Percentiles rank a stretch among this genome's conserved stretches.
Evolutionary conservation across 306 rosid species (phyloP).

Genomic region (Quercus alba): DNA sequence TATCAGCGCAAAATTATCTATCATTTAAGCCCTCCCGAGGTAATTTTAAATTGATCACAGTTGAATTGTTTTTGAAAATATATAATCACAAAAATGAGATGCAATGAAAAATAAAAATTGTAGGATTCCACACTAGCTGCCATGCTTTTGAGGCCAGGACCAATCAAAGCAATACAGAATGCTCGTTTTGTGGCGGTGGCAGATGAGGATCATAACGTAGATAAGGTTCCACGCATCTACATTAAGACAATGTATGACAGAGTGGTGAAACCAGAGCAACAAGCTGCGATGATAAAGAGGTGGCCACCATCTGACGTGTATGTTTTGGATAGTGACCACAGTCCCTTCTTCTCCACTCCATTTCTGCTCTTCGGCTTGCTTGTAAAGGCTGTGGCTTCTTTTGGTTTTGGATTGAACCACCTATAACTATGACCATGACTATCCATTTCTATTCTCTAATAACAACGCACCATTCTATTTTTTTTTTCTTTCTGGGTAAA

Average conservation of each 20-base stretch:
- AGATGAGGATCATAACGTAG: slow-evolving; percentile 16
- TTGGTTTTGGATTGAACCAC: slow-evolving; percentile 32
- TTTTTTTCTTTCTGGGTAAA: too few relatives aligned
- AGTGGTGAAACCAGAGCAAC: slow-evolving; percentile 75
- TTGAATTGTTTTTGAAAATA: neutral
- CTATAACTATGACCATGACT: too few relatives aligned
- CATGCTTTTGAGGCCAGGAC: slow-evolving; percentile 89
- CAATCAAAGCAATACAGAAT: slow-evolving; percentile 43
- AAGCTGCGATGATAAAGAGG: slow-evolving; percentile 72
- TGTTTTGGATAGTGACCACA: slow-evolving; percentile 73
- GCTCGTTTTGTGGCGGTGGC: slow-evolving; percentile 46
- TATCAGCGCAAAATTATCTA: slow-evolving; percentile 65
- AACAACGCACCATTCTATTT: too few relatives aligned
- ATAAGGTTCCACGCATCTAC: slow-evolving; percentile 66
- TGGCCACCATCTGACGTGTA: slow-evolving; percentile 68
- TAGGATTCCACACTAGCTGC: slow-evolving; percentile 90
- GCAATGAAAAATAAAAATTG: too few relatives aligned
- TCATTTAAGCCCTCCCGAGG: slow-evolving; percentile 81
- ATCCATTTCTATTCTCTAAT: too few relatives aligned
- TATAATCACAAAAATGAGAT: neutral
- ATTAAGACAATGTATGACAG: slow-evolving; percentile 65
- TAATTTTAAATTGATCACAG: slow-evolving; percentile 1
- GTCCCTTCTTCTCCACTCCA: slow-evolving; percentile 84
- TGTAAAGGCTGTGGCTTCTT: slow-evolving; percentile 51
- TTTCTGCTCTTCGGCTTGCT: slow-evolving; percentile 79